Evolutionary conservation across 768 basidiomycete species (phyloP).

Genomic region (Tricholoma flavovirens): DNA sequence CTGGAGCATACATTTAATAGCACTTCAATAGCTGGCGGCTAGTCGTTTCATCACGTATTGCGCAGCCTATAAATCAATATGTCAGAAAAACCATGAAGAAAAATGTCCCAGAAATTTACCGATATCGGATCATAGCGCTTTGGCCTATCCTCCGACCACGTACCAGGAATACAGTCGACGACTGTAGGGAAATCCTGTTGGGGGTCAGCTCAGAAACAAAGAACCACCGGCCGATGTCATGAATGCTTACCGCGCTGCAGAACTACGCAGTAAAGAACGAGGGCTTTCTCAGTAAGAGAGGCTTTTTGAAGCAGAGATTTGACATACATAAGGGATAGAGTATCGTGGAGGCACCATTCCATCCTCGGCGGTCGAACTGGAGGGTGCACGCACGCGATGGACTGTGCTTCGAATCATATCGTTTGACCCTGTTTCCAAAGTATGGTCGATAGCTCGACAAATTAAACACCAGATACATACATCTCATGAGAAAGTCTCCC

Average conservation of each 20-base stretch:
- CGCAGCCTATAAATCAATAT: constrained; percentile 18
- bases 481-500: constrained; percentile 46
- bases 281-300: background rate
- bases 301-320: background rate
- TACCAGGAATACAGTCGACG: constrained; percentile 49
- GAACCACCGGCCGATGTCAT: background rate
- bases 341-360: constrained; percentile 46
- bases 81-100: background rate
- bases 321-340: constrained; percentile 56
- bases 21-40: constrained; percentile 26
- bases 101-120: constrained; percentile 16
- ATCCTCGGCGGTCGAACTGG: constrained; percentile 10
- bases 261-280: constrained; percentile 14
- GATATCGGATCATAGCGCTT: constrained; percentile 47
- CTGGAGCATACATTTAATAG: no score
- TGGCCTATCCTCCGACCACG: constrained; percentile 37
- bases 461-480: constrained; percentile 14
- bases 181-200: constrained; percentile 33
- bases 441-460: background rate
- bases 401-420: constrained; percentile 44
- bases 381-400: constrained; percentile 47
- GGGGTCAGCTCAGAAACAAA: constrained; percentile 13
- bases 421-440: constrained; percentile 33
- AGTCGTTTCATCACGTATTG: constrained; percentile 37
- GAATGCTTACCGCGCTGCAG: constrained; percentile 26